Conservation (phyloP, 106 monocot species). For the Ottelia alismoides region DNA sequence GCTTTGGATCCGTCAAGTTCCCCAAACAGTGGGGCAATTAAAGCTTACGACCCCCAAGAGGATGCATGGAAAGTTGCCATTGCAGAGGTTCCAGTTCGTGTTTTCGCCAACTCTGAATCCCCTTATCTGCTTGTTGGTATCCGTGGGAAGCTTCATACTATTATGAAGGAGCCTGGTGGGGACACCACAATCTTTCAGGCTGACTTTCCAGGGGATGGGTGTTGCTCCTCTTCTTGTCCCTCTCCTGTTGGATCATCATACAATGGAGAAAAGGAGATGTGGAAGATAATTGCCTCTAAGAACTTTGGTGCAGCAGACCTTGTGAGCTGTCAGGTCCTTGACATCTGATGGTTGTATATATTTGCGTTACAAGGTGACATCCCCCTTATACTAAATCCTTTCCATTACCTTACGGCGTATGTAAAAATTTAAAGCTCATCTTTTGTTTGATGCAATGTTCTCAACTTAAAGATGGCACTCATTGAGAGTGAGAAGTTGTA, state of each 20-base stretch:
- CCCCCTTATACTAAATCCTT: too few species aligned
- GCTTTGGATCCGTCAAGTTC: constrained; percentile 64
- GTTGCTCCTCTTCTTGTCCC: too few species aligned
- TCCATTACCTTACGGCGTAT: too few species aligned
- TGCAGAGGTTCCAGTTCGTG: constrained; percentile 41
- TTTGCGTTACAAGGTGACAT: too few species aligned
- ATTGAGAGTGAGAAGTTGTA: too few species aligned
- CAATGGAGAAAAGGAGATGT: constrained; percentile 19
- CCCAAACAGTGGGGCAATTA: constrained; percentile 52
- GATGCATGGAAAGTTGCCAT: constrained; percentile 65
- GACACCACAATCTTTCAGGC: constrained; percentile 46
- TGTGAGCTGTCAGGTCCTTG: constrained; percentile 75
- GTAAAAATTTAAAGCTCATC: too few species aligned
- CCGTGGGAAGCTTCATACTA: constrained; percentile 71
- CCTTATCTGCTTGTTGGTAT: constrained; percentile 74
- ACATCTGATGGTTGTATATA: too few species aligned
- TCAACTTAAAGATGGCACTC: too few species aligned
- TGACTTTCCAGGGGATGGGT: constrained; percentile 17
- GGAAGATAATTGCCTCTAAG: constrained; percentile 53
- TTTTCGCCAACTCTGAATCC: constrained; percentile 56
- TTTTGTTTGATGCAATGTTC: too few species aligned
- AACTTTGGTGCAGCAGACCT: constrained; percentile 67
- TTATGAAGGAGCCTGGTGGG: constrained; percentile 45
- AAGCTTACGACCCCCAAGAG: constrained; percentile 48
- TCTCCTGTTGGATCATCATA: constrained; percentile 6